phyloP scores from a whole-genome alignment of 345 rosid species.

The Lepidium sativum region DNA sequence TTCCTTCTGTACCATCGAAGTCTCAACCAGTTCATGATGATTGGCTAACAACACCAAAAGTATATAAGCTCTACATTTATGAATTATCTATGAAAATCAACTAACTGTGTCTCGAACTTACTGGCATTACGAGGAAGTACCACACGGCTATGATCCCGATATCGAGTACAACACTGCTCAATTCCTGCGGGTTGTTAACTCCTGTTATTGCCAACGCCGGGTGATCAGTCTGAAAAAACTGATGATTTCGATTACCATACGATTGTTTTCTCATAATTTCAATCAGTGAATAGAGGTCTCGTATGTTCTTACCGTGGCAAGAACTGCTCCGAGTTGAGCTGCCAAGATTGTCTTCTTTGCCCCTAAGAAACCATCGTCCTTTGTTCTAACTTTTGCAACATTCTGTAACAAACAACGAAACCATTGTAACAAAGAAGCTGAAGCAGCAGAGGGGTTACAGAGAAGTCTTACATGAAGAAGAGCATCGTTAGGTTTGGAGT shows the following conservation, averaged over 20 bases:
- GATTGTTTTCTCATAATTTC: not conserved
- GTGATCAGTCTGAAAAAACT: constrained; percentile 44
- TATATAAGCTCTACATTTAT: not conserved
- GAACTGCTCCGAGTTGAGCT: constrained; percentile 47
- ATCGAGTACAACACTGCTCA: constrained; percentile 35
- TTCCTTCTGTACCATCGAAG: constrained; percentile 81
- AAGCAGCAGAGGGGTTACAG: not conserved
- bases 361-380: constrained; percentile 5
- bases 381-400: constrained; percentile 19
- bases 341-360: constrained; percentile 38
- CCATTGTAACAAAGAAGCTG: not conserved
- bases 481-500: constrained; percentile 18
- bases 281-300: not conserved
- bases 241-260: not conserved
- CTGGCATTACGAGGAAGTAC: constrained; percentile 76
- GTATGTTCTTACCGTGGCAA: constrained; percentile 36
- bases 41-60: constrained; percentile 43
- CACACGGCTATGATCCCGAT: constrained; percentile 45
- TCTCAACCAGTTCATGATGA: constrained; percentile 89
- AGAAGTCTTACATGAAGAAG: constrained; percentile 21
- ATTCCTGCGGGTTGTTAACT: constrained; percentile 56
- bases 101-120: constrained; percentile 18
- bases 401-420: constrained; percentile 12
- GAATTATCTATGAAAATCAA: not conserved
- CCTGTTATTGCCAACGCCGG: constrained; percentile 78